A percentile compares a stretch with the other conserved stretches of the same genome.
Conservation (phyloP, 1,139 yeast genomes). For the Maudiozyma humilis region DNA sequence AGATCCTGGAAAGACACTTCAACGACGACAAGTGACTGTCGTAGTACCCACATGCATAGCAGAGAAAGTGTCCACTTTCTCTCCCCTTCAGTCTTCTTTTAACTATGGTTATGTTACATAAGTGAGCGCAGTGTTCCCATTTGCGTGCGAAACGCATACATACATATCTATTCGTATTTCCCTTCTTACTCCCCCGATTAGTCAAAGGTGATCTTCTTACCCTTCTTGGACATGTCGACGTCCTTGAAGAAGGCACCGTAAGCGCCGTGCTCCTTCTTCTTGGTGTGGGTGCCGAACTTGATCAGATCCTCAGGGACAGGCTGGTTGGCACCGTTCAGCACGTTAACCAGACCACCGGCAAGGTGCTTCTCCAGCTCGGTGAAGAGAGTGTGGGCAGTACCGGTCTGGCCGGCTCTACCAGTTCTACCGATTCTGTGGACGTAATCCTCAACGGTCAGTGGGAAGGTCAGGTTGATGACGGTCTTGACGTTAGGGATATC, state of each 20-base stretch:
- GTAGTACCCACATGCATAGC: neutral
- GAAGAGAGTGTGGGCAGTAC: conserved; percentile 88
- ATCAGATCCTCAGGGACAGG: conserved; percentile 93
- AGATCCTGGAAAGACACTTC: conserved; percentile 22
- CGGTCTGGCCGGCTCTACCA: conserved; percentile 95
- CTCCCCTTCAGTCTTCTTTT: neutral
- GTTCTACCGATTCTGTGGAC: conserved; percentile 98
- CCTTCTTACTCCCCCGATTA: conserved; percentile 7
- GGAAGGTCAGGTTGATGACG: conserved; percentile 93
- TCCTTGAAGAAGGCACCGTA: conserved; percentile 95
- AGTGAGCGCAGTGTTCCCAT: neutral
- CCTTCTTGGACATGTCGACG: conserved; percentile 78
- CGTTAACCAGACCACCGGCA: conserved; percentile 89
- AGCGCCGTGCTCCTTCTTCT: conserved; percentile 92
- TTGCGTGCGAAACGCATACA: neutral
- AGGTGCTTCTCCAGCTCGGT: conserved; percentile 96
- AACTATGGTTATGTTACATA: conserved; percentile 3
- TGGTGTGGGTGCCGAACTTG: conserved; percentile 95
- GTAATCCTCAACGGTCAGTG: conserved; percentile 93
- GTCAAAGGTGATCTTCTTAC: conserved; percentile 80
- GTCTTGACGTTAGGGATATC: conserved; percentile 97
- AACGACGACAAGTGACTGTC: conserved; percentile 10
- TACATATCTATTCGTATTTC: neutral
- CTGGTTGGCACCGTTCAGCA: conserved; percentile 88
- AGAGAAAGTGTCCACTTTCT: neutral